These are phyloP conservation scores for Trichoderma endophyticum DNA, from an alignment of 2,329 filamentous ascomycete genomes.

Conservation along the genomic window DNA sequence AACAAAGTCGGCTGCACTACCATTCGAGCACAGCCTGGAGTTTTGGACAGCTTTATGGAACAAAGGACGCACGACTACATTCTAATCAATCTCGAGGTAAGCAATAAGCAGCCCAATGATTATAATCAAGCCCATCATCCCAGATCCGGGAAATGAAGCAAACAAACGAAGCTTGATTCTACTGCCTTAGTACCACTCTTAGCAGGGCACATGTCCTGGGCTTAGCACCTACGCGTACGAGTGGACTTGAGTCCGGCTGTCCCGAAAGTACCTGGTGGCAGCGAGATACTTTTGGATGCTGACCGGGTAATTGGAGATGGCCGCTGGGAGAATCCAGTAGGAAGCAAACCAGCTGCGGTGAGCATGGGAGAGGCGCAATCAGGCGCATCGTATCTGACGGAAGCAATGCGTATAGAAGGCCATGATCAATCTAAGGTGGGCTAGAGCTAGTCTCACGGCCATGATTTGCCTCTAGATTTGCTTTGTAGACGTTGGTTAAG, in stretches of 20 bases:
- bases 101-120: constrained; percentile 8
- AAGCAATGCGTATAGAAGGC: neutral
- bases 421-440: neutral
- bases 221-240: constrained; percentile 10
- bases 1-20: neutral
- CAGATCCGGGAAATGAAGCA: neutral
- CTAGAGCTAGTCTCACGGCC: neutral
- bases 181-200: neutral
- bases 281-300: constrained; percentile 5
- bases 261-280: constrained; percentile 1
- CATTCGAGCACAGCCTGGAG: neutral
- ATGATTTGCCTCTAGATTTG: neutral
- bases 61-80: neutral
- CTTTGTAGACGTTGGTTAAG: neutral
- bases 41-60: neutral
- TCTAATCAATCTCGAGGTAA: neutral
- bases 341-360: neutral
- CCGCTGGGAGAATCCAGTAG: neutral
- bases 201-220: neutral
- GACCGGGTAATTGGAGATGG: neutral
- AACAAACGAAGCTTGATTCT: neutral
- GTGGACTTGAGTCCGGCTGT: constrained; percentile 11
- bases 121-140: constrained; percentile 8
- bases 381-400: neutral
- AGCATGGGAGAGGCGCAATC: neutral